Evolutionary conservation across 73 alveolate genomes (phyloP).

Genomic region (Paramecium pentaurelia): DNA sequence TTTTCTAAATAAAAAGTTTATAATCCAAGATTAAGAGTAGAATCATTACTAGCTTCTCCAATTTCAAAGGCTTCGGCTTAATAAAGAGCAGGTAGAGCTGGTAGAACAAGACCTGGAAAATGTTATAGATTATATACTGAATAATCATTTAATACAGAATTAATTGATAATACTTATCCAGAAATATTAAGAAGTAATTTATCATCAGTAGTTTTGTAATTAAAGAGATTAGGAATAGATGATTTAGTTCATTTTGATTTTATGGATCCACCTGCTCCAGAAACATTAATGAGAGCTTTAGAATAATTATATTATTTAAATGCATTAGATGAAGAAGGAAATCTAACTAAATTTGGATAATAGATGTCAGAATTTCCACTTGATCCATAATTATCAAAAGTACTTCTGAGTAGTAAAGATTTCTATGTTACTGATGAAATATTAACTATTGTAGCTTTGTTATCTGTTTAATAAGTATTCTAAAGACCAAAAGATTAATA

Average conservation of each 20-base stretch:
- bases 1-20: constrained; percentile 97
- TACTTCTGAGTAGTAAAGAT: constrained; percentile 87
- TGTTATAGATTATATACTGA: constrained; percentile 98
- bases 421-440: constrained; percentile 94
- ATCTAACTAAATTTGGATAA: constrained; percentile 95
- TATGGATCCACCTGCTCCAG: constrained; percentile 99
- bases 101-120: constrained; percentile 99
- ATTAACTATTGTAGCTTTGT: constrained; percentile 91
- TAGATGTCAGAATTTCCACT: constrained; percentile 98
- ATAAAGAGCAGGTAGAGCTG: constrained; percentile 99
- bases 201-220: constrained; percentile 88
- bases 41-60: constrained; percentile 95
- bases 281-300: constrained; percentile 99
- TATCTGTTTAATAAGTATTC: constrained; percentile 93
- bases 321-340: constrained; percentile 98
- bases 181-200: constrained; percentile 98
- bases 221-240: constrained; percentile 86
- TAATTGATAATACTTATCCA: constrained; percentile 96
- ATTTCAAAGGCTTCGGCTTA: constrained; percentile 98
- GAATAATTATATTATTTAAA: constrained; percentile 97
- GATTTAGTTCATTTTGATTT: constrained; percentile 99
- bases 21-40: constrained; percentile 99
- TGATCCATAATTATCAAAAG: constrained; percentile 96
- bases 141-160: constrained; percentile 85
- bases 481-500: constrained; percentile 88